These are phyloP conservation scores for Linderniella brevidens DNA, from an alignment of 257 asterid species.

Conservation along the genomic window DNA sequence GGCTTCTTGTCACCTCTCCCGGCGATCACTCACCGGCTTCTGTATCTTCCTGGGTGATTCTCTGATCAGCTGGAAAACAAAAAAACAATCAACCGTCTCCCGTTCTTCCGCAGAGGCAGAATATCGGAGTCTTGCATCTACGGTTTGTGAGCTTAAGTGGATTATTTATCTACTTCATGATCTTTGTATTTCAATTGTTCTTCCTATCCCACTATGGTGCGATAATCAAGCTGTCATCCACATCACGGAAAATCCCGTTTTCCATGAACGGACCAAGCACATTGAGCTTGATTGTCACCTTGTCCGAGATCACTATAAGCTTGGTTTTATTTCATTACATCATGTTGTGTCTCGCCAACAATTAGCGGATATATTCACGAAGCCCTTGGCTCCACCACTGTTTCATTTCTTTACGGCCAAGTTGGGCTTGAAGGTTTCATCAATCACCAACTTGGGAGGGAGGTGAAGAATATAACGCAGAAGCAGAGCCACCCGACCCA, in stretches of 20 bases:
- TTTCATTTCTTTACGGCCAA: too few relatives aligned
- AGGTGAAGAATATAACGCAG: too few relatives aligned
- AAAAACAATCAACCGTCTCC: slow-evolving; percentile 1
- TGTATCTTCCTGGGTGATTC: neutral
- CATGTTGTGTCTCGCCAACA: slow-evolving; percentile 1
- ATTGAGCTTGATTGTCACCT: neutral
- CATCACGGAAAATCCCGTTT: neutral
- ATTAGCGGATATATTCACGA: too few relatives aligned
- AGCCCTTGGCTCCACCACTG: too few relatives aligned
- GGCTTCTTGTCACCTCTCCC: neutral
- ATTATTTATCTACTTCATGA: neutral
- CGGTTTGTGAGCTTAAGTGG: neutral
- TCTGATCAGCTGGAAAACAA: neutral
- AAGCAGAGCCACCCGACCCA: too few relatives aligned
- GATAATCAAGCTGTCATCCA: neutral
- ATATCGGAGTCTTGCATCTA: neutral
- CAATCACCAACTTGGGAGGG: too few relatives aligned
- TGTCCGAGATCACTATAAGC: neutral
- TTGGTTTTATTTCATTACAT: neutral
- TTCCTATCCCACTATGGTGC: neutral
- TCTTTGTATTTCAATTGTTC: neutral
- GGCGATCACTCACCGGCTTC: neutral
- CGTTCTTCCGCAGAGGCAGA: neutral
- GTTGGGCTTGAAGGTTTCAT: too few relatives aligned
- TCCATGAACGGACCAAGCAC: slow-evolving; percentile 1